A percentile compares a stretch with the other conserved stretches of the same genome.
phyloP scores from a whole-genome alignment of 345 rosid genomes.

The Adansonia digitata region DNA sequence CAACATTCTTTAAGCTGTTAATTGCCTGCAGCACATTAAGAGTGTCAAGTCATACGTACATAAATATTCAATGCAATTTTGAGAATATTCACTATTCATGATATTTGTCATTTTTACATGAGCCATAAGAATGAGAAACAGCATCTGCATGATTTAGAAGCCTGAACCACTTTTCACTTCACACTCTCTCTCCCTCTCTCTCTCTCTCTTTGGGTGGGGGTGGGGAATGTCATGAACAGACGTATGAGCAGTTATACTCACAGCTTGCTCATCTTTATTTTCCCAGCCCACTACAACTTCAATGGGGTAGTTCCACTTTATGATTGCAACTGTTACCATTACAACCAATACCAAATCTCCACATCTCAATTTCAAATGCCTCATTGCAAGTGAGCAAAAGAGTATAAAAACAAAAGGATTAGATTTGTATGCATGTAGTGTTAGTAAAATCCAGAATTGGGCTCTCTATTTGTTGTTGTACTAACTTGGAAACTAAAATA shows the following conservation, averaged over 20 bases:
- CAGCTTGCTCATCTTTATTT: not conserved
- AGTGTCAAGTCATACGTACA: not conserved
- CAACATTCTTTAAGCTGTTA: conserved; percentile 96
- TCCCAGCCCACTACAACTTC: not conserved
- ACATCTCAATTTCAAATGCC: not conserved
- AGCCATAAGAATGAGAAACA: not conserved
- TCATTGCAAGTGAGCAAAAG: not conserved
- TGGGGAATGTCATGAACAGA: not conserved
- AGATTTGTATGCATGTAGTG: not conserved
- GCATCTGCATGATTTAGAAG: not conserved
- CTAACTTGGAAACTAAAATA: not conserved
- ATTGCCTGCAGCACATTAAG: conserved; percentile 59
- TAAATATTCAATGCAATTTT: not conserved
- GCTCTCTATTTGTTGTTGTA: not conserved
- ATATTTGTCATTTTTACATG: not conserved
- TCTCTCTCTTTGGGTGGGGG: not conserved
- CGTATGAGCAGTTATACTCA: not conserved
- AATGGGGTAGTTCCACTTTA: not conserved
- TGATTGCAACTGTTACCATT: not conserved
- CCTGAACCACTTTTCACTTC: not conserved
- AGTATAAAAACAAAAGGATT: not conserved
- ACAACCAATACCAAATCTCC: not conserved
- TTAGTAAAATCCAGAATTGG: not conserved
- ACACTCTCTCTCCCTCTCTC: not conserved
- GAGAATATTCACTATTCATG: conserved; percentile 1